Conservation (phyloP, 345 rosid species). For the Salix dunnii region DNA sequence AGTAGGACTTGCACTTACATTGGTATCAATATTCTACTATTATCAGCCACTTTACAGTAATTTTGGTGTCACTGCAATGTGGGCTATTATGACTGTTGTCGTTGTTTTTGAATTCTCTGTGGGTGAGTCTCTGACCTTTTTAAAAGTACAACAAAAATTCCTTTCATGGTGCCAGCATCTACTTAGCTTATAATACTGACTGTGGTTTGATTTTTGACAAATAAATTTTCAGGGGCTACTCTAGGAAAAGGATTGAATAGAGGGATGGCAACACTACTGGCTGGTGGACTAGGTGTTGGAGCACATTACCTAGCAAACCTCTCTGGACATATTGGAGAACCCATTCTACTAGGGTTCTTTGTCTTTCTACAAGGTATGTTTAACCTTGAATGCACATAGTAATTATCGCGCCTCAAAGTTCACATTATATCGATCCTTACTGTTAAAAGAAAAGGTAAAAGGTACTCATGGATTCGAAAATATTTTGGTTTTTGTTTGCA, state of each 20-base stretch:
- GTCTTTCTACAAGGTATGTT: slow-evolving; percentile 11
- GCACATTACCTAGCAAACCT: slow-evolving; percentile 13
- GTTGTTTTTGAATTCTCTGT: slow-evolving; percentile 77
- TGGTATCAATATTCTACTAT: slow-evolving; percentile 61
- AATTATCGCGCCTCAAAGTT: background rate
- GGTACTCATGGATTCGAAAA: background rate
- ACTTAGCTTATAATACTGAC: background rate
- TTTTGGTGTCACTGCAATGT: slow-evolving; percentile 67
- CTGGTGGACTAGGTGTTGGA: slow-evolving; percentile 13
- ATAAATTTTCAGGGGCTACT: slow-evolving; percentile 16
- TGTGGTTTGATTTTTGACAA: background rate
- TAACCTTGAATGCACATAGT: background rate
- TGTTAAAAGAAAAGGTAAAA: background rate
- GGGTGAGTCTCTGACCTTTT: slow-evolving; percentile 36
- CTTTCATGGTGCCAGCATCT: background rate
- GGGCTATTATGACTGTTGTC: slow-evolving; percentile 87
- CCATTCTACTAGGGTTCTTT: background rate
- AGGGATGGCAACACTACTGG: slow-evolving; percentile 14
- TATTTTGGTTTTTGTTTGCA: slow-evolving; percentile 17
- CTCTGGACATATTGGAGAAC: slow-evolving; percentile 12
- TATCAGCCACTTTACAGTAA: slow-evolving; percentile 54
- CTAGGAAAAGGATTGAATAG: slow-evolving; percentile 22
- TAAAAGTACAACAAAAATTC: background rate
- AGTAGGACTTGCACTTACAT: slow-evolving; percentile 60
- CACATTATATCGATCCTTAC: background rate